Evolutionary conservation across 2,329 filamentous ascomycete species (phyloP), one percentile per base, ranked within the genome.

Genomic region (Aspergillus ruber): DNA sequence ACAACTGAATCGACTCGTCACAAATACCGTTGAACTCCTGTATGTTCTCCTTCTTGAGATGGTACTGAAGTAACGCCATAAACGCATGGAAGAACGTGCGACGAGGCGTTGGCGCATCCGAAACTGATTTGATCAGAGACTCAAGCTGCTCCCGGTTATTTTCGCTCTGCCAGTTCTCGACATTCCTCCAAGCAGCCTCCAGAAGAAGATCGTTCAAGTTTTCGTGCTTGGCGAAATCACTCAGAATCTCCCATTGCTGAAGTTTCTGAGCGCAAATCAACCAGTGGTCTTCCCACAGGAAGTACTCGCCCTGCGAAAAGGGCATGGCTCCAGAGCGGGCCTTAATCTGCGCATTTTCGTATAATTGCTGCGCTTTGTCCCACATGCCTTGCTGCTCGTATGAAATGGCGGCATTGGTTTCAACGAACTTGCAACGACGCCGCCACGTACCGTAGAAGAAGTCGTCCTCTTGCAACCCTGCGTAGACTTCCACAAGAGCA

Each of bases 271-370:
- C 93, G 66, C 93, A 98, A 43, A 96, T 79, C 38, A 98, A 85
- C 93, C 93, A 99, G 60, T 98, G 94, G 63, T 99, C 93, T 70
- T 99, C 93, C 93, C 93, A 99, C 1, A 99, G 80, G 81, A 95
- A 96, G 70, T 99, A 99, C 69, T 99, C 93, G 27, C 85, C 90
- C 59, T 94, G 88, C 1, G 91, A 95, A 68, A 96, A 97, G 0
- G 93, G 91, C 51, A 97, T 83, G n/a, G 91, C 88, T 44, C 90
- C 93, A 0, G 91, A 97, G 42, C 94, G 83, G 40, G 94, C 93
- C 68, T 97, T 98, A 66, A 98, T 89, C 68, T 98, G 94, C 0
- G 94, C 93, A 47, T 85, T 85, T 68, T 99, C 93, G 67, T 97
- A 98, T 74, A 96, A 85, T 62, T 88, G 87, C 71, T 98, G 94